Percentiles rank a stretch among this genome's conserved stretches.
Evolutionary conservation across 176 grass and related monocot genomes (phyloP).

Genomic region (Bothriochloa decipiens): DNA sequence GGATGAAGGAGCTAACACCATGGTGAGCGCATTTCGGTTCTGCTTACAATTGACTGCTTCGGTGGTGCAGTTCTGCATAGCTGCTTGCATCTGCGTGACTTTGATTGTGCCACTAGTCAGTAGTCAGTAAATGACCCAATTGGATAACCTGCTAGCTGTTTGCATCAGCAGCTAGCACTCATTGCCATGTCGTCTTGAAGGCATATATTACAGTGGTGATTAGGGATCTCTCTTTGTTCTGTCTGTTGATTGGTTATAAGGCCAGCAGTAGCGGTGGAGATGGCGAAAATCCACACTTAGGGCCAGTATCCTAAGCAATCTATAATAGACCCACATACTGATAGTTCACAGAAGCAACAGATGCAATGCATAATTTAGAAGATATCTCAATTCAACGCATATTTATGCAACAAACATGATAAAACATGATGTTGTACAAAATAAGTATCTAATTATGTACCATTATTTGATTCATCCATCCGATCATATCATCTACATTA

Average conservation of each 20-base stretch:
- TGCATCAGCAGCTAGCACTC: background rate
- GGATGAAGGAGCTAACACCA: slow-evolving; percentile 99
- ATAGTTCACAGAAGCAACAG: too few relatives aligned
- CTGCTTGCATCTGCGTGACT: background rate
- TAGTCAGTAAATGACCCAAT: background rate
- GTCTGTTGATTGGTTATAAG: background rate
- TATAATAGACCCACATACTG: too few relatives aligned
- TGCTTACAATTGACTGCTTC: background rate
- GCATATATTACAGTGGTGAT: background rate
- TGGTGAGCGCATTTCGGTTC: slow-evolving; percentile 58
- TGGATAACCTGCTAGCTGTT: background rate
- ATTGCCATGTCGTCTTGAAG: background rate
- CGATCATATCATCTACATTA: too few relatives aligned
- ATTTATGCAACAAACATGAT: too few relatives aligned
- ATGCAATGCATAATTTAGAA: too few relatives aligned
- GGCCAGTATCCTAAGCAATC: too few relatives aligned
- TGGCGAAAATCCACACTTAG: too few relatives aligned
- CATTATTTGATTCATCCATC: too few relatives aligned
- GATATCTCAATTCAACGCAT: too few relatives aligned
- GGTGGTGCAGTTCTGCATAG: background rate
- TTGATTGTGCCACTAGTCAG: background rate
- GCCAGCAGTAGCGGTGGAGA: background rate
- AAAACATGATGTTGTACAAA: too few relatives aligned
- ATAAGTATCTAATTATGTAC: too few relatives aligned
- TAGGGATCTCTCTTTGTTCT: background rate